Base-by-base conservation (phyloP, 2,329 filamentous ascomycete genomes). In the Geosmithia putterillii region DNA sequence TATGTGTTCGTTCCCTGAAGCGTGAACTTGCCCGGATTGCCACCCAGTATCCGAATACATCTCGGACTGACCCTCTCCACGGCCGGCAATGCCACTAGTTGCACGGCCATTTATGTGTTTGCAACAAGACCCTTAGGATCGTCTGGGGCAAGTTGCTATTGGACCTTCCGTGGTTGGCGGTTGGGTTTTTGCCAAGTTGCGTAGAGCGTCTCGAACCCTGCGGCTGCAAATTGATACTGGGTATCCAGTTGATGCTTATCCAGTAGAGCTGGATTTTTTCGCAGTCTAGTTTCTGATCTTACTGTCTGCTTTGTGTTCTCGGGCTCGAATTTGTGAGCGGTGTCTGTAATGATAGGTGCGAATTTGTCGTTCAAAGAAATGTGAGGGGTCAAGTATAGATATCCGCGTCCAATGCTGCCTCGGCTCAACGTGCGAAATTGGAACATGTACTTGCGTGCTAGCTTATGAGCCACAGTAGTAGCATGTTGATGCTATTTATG, bases 1-100 rank as follows among this genome's bases (percentile, higher is more conserved):
- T 98, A 98, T 28, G 92, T 98, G 61, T 98, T 98, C 51, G 92
- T 95, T 48, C 88, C 82, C 62, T 83, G 76, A 10, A 83, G 64
- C 4, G 76, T 73, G 54, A 80, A 81, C 69, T 94, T 95, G 57
- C 85, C 79, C 12, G 92, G 90, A 62, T 98, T 98, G 8, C 85
- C 87, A 46, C 83, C 92, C 17, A 96, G 70, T 48, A 98, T 85
- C 44, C 92, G 77, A 48, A 95, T 82, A 38, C 89, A 83, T 14
- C 75, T 69, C 18, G 83, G 74, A 56, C 85, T 90, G 44, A 96
- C 70, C 47, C 83, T 78, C 62, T 90, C 80, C 42, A 94, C 75
- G 47, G 83, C 78, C 4, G 81, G 79, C 14, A 96, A 71, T 17
- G 72, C 60, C 22, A 76, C 71, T 7, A 88, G 70, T 48, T 74